Percentiles rank a stretch among this genome's conserved stretches.
These are phyloP conservation scores for Plasmodium knowlesi DNA, from an alignment of 169 alveolate species.

Conservation along the genomic window DNA sequence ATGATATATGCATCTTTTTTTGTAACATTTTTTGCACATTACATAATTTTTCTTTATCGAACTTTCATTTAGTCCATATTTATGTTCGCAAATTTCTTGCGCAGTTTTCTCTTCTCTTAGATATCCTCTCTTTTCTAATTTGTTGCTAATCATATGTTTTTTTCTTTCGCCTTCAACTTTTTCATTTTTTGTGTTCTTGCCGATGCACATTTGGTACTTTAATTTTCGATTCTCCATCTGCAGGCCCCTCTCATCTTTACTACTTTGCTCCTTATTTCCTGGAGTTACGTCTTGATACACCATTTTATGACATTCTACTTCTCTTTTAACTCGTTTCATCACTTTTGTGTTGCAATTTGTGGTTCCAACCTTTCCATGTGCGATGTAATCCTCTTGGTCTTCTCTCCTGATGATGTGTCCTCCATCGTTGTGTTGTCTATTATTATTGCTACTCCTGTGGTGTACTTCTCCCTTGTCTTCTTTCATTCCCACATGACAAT, in stretches of 20 bases:
- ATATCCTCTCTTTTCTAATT: neutral
- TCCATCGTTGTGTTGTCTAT: neutral
- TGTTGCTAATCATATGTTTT: neutral
- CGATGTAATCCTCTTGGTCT: neutral
- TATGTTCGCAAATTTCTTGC: conserved; percentile 19
- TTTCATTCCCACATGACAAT: neutral
- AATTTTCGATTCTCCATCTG: neutral
- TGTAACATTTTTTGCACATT: conserved; percentile 29
- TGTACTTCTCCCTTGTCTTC: neutral
- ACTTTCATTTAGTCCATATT: conserved; percentile 30
- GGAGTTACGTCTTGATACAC: neutral
- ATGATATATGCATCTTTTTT: conserved; percentile 70
- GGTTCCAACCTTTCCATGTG: neutral
- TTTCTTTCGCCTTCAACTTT: neutral
- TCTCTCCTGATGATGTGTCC: neutral
- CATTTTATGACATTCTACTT: neutral
- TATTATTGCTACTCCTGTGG: neutral
- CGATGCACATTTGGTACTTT: neutral
- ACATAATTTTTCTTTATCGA: conserved; percentile 52
- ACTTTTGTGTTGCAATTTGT: neutral
- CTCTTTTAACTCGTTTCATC: neutral
- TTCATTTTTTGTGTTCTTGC: neutral
- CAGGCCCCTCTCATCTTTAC: neutral
- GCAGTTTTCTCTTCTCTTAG: neutral
- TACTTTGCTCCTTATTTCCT: neutral